Evolutionary conservation across 805 yeast species (phyloP).

Genomic region (Geotrichum ghanense): DNA sequence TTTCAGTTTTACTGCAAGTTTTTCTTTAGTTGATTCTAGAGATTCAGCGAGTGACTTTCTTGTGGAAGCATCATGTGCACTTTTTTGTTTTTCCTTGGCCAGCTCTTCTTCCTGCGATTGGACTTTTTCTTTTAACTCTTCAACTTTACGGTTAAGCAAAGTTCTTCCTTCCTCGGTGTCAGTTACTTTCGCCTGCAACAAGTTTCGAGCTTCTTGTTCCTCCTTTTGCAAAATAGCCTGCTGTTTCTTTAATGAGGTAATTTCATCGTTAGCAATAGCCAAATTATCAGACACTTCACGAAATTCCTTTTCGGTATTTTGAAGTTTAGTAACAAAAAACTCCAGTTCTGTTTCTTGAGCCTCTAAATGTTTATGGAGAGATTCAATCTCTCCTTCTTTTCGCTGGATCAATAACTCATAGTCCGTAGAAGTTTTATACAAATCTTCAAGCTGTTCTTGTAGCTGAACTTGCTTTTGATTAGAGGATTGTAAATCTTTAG

Average conservation of each 20-base stretch:
- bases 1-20: slow-evolving; percentile 6
- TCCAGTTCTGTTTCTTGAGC: slow-evolving; percentile 10
- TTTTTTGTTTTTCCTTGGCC: slow-evolving; percentile 8
- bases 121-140: slow-evolving; percentile 10
- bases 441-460: slow-evolving; percentile 27
- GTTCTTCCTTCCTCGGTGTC: slow-evolving; percentile 11
- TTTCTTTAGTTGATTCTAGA: slow-evolving; percentile 6
- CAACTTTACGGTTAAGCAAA: slow-evolving; percentile 12
- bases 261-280: slow-evolving; percentile 16
- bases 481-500: slow-evolving; percentile 9
- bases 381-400: slow-evolving; percentile 17
- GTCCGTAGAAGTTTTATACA: slow-evolving; percentile 29
- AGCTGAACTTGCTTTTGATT: slow-evolving; percentile 29
- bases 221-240: slow-evolving; percentile 31
- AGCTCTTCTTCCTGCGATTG: slow-evolving; percentile 9
- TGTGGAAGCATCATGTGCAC: slow-evolving; percentile 13
- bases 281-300: slow-evolving; percentile 4
- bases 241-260: slow-evolving; percentile 11
- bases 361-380: slow-evolving; percentile 8
- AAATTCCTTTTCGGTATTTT: slow-evolving; percentile 1
- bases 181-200: slow-evolving; percentile 21
- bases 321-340: slow-evolving; percentile 5
- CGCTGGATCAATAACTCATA: slow-evolving; percentile 26
- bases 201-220: slow-evolving; percentile 31
- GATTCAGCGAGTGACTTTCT: slow-evolving; percentile 11